Conservation (phyloP, 768 basidiomycete genomes). For the Epithele typhae region DNA sequence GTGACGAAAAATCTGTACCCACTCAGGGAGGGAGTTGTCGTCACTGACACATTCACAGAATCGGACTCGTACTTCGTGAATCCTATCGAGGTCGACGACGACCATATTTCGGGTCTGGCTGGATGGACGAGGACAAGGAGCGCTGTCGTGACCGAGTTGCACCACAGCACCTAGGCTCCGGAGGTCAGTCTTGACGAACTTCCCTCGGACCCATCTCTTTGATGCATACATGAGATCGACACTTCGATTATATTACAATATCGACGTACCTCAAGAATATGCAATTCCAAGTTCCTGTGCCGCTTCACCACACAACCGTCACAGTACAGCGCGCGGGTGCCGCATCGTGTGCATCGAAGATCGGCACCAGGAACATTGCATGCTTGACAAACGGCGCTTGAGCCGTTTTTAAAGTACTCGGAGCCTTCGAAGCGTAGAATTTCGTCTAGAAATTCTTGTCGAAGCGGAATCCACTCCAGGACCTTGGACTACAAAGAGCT, state of each 20-base stretch:
- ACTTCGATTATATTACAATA: no score
- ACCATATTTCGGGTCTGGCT: background rate
- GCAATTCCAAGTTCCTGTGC: background rate
- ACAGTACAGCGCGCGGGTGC: background rate
- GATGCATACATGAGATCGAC: no score
- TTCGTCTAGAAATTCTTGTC: background rate
- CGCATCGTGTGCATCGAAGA: background rate
- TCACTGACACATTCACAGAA: background rate
- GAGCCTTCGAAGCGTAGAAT: background rate
- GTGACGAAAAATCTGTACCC: slow-evolving; percentile 26
- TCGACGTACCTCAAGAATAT: no score
- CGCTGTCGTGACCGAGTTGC: background rate
- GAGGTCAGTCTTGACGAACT: background rate
- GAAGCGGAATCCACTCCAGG: background rate
- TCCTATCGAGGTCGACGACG: background rate
- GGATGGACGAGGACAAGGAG: background rate
- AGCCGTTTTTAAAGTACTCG: background rate
- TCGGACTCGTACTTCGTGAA: background rate
- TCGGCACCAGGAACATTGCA: background rate
- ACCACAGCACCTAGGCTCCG: background rate
- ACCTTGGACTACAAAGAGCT: background rate
- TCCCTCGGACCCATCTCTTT: background rate
- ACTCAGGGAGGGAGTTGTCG: background rate
- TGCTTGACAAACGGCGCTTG: no score
- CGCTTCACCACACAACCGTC: background rate